Conservation (phyloP, 441 rosid species). For the Bocquillonia castaneifolia region DNA sequence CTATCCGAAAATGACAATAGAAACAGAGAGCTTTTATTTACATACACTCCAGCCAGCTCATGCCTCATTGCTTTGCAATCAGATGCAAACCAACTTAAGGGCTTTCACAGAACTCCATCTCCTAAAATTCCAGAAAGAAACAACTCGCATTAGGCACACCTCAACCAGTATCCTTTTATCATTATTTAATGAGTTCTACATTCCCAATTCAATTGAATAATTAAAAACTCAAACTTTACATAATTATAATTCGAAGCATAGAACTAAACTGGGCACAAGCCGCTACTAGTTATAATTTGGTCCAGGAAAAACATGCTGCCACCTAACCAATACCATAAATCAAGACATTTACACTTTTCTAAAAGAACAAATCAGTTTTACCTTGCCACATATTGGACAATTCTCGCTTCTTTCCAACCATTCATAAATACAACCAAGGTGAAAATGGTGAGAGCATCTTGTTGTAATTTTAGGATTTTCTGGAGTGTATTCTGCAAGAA, state of each 20-base stretch:
- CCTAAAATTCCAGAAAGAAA: conserved; percentile 36
- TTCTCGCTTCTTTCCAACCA: conserved; percentile 98
- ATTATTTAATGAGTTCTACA: too few relatives aligned
- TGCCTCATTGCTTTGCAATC: conserved; percentile 22
- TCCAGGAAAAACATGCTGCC: background rate
- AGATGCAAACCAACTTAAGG: conserved; percentile 30
- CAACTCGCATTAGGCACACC: conserved; percentile 13
- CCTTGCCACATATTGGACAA: conserved; percentile 95
- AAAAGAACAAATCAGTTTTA: conserved; percentile 22
- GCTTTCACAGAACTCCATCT: conserved; percentile 68
- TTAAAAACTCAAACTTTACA: background rate
- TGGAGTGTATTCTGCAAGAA: conserved; percentile 61
- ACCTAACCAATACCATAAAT: background rate
- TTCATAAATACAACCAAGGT: conserved; percentile 87
- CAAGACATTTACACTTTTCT: background rate
- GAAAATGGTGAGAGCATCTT: conserved; percentile 78
- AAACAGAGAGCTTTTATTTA: conserved; percentile 31
- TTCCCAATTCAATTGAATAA: background rate
- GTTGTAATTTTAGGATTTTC: conserved; percentile 88
- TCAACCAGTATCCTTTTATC: background rate
- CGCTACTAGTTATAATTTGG: background rate
- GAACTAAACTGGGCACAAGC: background rate
- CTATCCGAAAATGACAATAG: conserved; percentile 16
- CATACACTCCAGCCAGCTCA: conserved; percentile 20
- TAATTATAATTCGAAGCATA: background rate